These are phyloP conservation scores for Plantago coronopus DNA, from an alignment of 305 asterid genomes.

Conservation along the genomic window DNA sequence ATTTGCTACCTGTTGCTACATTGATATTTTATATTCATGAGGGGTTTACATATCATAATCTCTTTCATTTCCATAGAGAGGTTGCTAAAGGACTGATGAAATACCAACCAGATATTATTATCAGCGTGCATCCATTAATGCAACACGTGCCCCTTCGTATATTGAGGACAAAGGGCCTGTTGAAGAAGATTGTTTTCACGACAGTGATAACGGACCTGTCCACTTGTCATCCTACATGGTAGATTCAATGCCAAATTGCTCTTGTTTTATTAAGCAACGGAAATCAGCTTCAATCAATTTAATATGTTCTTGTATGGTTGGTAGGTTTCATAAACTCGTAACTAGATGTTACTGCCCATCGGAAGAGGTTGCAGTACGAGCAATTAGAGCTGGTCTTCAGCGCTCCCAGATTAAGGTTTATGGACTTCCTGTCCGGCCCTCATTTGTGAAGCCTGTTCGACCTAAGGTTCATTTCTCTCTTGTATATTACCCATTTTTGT, in stretches of 20 bases:
- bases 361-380: slow-evolving; percentile 89
- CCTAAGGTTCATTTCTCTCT: slow-evolving; percentile 54
- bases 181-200: slow-evolving; percentile 88
- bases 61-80: slow-evolving; percentile 53
- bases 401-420: slow-evolving; percentile 77
- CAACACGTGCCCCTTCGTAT: slow-evolving; percentile 96
- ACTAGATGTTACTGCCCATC: slow-evolving; percentile 95
- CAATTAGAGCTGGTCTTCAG: slow-evolving; percentile 80
- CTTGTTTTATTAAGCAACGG: neutral
- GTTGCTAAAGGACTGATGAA: slow-evolving; percentile 93
- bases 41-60: slow-evolving; percentile 20
- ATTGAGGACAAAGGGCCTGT: slow-evolving; percentile 81
- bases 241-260: slow-evolving; percentile 24
- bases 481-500: neutral
- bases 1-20: neutral
- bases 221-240: slow-evolving; percentile 99
- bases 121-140: slow-evolving; percentile 98
- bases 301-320: slow-evolving; percentile 19
- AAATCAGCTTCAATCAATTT: slow-evolving; percentile 7
- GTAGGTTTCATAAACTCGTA: slow-evolving; percentile 98
- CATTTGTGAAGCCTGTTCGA: slow-evolving; percentile 77
- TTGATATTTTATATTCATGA: neutral
- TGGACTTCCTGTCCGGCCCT: slow-evolving; percentile 96
- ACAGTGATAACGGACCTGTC: slow-evolving; percentile 87
- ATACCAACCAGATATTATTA: slow-evolving; percentile 87